Base-by-base conservation (phyloP, 495 filamentous ascomycete genomes). In the Trichodelitschia bisporula region DNA sequence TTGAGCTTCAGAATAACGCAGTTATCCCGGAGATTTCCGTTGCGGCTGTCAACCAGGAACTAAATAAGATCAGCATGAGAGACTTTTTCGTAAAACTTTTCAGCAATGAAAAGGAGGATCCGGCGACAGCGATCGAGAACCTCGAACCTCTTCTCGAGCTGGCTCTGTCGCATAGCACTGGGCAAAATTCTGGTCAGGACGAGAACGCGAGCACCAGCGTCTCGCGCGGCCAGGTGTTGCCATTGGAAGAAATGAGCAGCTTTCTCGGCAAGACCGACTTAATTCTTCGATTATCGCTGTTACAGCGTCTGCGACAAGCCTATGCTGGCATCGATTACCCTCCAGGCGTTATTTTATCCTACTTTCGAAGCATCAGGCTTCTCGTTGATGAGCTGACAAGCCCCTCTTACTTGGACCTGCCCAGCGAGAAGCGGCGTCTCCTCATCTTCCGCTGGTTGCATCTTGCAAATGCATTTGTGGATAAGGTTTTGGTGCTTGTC, bases 71-170 rank as follows among this genome's bases (percentile, higher is more conserved):
- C 10, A 90, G 77, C 10, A 95, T 82, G 0, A 82, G 86, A 66
- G 89, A 91, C 42, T 95, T 92, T 50, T 95, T 99, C 51, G 58
- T 75, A 36, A 73, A 67, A 18, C 65, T 99, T 0, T 92, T 93
- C 39, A 57, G 55, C 31, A 48, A 61, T 15, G 58, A 69, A 24
- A 51, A 63, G 19, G 64, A 65, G 20, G 68, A 91, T 42, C 72
- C 86, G 0, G 59, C 77, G 3, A 63, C 67, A 5, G 61, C 91
- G 3, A 91, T 99, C 39, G 80, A 92, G 39, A 86, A 66, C 21
- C 56, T 99, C 19, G 89, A 99, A 40, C 86, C 89, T 1, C 69
- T 99, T 11, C 60, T 99, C 1, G 79, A 89, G 15, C 29, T 40
- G 10, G 0, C 2, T n/a, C 19, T 13, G 9, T 1, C 9, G 18